phyloP scores from a whole-genome alignment of 805 yeast genomes.

The Candida hispaniensis region DNA sequence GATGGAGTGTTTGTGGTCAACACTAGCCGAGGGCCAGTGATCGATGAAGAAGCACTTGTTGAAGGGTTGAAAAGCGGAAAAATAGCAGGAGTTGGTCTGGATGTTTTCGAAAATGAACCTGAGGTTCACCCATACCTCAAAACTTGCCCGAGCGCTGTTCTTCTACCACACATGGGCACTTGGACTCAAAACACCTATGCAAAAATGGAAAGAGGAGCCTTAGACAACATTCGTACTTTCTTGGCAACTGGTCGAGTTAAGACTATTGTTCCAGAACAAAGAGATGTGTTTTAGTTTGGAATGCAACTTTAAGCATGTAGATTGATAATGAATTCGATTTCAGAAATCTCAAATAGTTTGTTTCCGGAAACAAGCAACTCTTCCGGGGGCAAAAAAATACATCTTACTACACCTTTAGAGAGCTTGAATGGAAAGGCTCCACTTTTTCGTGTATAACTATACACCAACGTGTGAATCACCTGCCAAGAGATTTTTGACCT shows the following conservation, averaged over 20 bases:
- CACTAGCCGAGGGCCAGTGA: constrained; percentile 50
- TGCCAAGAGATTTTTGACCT: too few species aligned
- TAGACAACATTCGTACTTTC: constrained; percentile 49
- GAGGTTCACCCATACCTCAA: constrained; percentile 37
- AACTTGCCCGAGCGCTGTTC: constrained; percentile 35
- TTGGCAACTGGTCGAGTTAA: constrained; percentile 57
- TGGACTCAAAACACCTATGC: constrained; percentile 34
- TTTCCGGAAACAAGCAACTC: too few species aligned
- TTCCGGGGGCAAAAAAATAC: too few species aligned
- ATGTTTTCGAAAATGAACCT: constrained; percentile 50
- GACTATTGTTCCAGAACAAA: constrained; percentile 64
- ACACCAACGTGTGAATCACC: too few species aligned
- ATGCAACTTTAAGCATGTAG: too few species aligned
- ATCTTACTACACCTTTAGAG: too few species aligned
- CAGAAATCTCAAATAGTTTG: too few species aligned
- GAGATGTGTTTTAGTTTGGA: constrained; percentile 17
- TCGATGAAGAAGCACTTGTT: constrained; percentile 41
- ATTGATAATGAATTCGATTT: too few species aligned
- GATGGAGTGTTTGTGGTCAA: constrained; percentile 43
- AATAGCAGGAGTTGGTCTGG: constrained; percentile 41
- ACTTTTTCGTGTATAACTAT: too few species aligned
- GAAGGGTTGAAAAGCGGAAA: constrained; percentile 38
- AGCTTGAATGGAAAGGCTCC: too few species aligned
- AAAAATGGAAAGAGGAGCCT: constrained; percentile 69
- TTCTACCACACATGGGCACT: constrained; percentile 45